Evolutionary conservation across 1,284 basidiomycete genomes (phyloP).

Genomic region (Mycena sp.): DNA sequence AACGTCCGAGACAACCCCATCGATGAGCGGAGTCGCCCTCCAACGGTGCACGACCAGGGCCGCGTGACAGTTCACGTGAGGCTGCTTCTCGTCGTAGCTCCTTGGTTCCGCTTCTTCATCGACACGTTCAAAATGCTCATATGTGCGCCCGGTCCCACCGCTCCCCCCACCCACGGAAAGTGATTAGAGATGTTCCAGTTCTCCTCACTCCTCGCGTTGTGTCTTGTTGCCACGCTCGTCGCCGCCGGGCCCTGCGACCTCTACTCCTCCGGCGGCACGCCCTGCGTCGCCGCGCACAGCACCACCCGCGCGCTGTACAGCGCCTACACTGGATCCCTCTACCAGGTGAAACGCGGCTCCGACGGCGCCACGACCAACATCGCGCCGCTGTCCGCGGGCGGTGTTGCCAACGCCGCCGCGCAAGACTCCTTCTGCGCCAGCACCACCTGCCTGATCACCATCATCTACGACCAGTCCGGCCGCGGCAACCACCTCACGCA

Average conservation of each 20-base stretch:
- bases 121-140: constrained; percentile 2
- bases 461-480: constrained; percentile 21
- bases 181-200: constrained; percentile 10
- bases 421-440: constrained; percentile 21
- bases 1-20: neutral
- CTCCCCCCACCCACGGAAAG: constrained; percentile 4
- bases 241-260: constrained; percentile 11
- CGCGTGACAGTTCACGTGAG: neutral
- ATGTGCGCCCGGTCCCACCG: neutral
- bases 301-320: constrained; percentile 8
- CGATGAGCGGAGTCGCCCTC: neutral
- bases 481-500: constrained; percentile 10
- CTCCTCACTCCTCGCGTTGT: constrained; percentile 11
- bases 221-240: constrained; percentile 6
- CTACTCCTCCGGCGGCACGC: constrained; percentile 10
- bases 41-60: too few relatives aligned
- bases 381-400: constrained; percentile 7
- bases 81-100: neutral
- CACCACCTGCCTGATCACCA: constrained; percentile 21
- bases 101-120: too few relatives aligned
- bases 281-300: constrained; percentile 7
- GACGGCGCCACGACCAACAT: constrained; percentile 16
- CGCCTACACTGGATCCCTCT: constrained; percentile 5
- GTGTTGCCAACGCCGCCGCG: constrained; percentile 17
- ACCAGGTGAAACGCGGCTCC: constrained; percentile 7